Base-by-base conservation (phyloP, 2,329 filamentous ascomycete genomes). In the Aureobasidium sp. region DNA sequence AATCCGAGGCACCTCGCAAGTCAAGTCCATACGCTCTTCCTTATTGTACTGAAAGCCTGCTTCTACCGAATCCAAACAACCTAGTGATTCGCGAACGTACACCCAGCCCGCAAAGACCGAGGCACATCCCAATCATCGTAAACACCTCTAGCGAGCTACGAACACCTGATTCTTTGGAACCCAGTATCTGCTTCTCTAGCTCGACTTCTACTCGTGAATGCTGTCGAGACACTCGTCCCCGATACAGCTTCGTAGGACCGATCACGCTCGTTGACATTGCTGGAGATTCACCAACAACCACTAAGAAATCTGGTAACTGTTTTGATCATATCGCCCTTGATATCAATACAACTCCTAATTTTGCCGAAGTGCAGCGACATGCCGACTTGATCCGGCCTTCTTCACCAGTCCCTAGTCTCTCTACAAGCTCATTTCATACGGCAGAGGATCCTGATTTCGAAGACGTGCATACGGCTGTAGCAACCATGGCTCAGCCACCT, bases 401-500 rank as follows among this genome's bases (percentile, higher is more conserved):
- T 21, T 58, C 42, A 11, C 54, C 32, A 39, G 42, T 58, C 5
- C 32, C 42, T 16, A 58, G 54, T 58, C n/a, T 58, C 8, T 58
- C 54, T 16, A 30, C 54, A 58, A 58, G 54, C 54, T 58, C 42
- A 30, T 58, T 58, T 15, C 16, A 58, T 13, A 58, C 54, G 6
- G 54, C 54, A 47, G 42, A 48, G 29, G 54, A 58, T 11, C n/a
- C 15, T 21, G 54, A 58, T 21, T 15, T 37, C 9, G 32, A 42
- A 37, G 29, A 44, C 30, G 39, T 16, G 21, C 53, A 13, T 15
- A n/a, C 42, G 29, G 16, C 42, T 39, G 13, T 27, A 41, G 45
- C 34, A 45, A 59, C 9, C 16, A 50, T 49, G 57, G 45, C 57
- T n/a, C 57, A 59, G 34, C 42, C 39, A 34, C 30, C 48, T 21